These are phyloP conservation scores for Toxicodendron radicans DNA, from an alignment of 345 rosid genomes.

Conservation along the genomic window DNA sequence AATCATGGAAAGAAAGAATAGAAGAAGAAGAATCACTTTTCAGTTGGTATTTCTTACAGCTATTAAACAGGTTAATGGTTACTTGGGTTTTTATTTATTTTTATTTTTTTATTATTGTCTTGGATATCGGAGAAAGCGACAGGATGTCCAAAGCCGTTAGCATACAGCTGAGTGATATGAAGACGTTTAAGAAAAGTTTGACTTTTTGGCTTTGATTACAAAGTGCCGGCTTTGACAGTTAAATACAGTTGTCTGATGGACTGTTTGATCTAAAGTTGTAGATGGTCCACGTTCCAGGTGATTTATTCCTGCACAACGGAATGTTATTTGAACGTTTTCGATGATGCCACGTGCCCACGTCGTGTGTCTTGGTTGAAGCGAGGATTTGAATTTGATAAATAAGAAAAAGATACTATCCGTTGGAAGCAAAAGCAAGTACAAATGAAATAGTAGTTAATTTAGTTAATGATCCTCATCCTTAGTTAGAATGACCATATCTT, in stretches of 20 bases:
- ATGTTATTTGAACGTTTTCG: not conserved
- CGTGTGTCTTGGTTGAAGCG: not conserved
- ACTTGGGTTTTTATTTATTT: not conserved
- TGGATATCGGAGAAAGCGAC: not conserved
- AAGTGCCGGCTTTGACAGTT: not conserved
- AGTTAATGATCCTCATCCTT: too few species aligned
- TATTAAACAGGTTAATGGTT: not conserved
- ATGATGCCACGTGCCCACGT: not conserved
- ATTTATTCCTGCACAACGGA: not conserved
- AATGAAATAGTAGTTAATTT: too few species aligned
- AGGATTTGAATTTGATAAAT: too few species aligned
- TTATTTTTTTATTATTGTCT: not conserved
- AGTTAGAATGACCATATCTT: too few species aligned
- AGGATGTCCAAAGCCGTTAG: not conserved
- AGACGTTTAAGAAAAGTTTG: not conserved
- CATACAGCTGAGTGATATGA: not conserved
- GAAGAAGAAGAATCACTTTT: slow-evolving; percentile 24
- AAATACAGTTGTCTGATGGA: not conserved
- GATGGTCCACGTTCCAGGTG: not conserved
- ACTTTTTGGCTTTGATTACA: not conserved
- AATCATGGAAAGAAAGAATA: not conserved
- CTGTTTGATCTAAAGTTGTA: not conserved
- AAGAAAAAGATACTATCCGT: not conserved
- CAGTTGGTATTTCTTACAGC: slow-evolving; percentile 28
- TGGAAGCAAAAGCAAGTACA: not conserved